Base-by-base conservation (phyloP, 257 asterid genomes). In the Thymus mandschuricus region DNA sequence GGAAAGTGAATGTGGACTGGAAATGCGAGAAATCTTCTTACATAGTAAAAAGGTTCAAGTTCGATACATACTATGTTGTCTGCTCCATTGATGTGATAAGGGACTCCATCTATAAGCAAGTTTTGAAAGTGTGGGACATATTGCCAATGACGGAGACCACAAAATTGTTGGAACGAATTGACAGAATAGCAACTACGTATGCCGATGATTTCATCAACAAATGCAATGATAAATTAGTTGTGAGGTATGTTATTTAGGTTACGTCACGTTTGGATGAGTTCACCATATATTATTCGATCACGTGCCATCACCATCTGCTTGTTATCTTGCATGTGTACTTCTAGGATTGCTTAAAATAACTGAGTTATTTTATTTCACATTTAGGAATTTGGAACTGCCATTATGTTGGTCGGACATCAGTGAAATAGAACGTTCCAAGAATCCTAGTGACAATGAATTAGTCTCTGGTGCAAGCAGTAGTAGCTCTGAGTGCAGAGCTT, bases 121-220 rank as follows among this genome's bases (percentile, higher is more conserved):
- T 90, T 12, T 68, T 90, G 68, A 87, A 51, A 79, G 91, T 83
- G 29, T 88, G 96, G 96, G 92, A 86, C 72, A 27, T 90, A 49
- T 44, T 85, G 61, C 79, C 83, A 21, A 57, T 60, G 50, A 81
- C 13, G 51, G 96, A 80, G 77, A 76, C 87, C 28, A 52, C 76
- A 31, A 85, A 80, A 49, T 73, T 89, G 65, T 56, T 74, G 79
- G 74, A 52, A 48, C 83, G 86, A 13, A 88, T 89, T 13, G 89
- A 87, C 58, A 67, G n/a, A 75, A 79, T 87, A 60, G 81, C 57
- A 40, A 55, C 78, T 3, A 79, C 75, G 93, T 81, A 75, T 58
- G 74, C 88, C 1, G 83, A 82, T 50, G 86, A 85, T 58, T 87
- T 82, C 75, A 76, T 83, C 69, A 74, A 49, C 31, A 75, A 45